phyloP scores from a whole-genome alignment of 106 monocot genomes.

The Dendrobium catenatum region DNA sequence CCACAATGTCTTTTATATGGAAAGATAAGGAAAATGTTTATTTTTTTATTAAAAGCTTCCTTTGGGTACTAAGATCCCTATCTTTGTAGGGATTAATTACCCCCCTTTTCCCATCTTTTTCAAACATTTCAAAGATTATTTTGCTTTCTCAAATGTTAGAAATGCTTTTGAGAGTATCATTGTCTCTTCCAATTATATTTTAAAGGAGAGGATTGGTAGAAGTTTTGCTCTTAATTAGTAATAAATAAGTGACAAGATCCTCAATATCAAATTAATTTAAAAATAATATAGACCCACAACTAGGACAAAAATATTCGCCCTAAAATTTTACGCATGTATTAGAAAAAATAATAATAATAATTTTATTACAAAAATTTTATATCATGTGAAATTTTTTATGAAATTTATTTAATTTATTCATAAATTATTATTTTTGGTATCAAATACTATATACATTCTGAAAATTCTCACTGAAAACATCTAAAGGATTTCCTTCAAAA shows the following conservation, averaged over 20 bases:
- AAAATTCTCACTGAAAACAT: too few relatives aligned
- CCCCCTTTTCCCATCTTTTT: background rate
- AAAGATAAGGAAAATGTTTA: background rate
- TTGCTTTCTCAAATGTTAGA: conserved; percentile 1
- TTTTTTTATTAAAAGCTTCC: conserved; percentile 16
- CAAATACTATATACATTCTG: too few relatives aligned
- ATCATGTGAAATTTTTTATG: too few relatives aligned
- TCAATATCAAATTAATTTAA: background rate
- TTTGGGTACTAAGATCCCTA: conserved; percentile 12
- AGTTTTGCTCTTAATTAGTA: background rate
- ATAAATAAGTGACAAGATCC: background rate
- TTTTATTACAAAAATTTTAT: too few relatives aligned
- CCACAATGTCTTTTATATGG: conserved; percentile 3
- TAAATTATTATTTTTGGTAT: too few relatives aligned
- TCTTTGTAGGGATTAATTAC: background rate
- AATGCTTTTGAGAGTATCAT: conserved; percentile 10
- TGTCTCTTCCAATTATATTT: conserved; percentile 1
- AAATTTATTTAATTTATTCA: too few relatives aligned
- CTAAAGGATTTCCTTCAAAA: too few relatives aligned
- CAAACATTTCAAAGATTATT: background rate
- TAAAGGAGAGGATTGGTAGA: background rate
- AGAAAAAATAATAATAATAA: too few relatives aligned
- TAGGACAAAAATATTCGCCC: too few relatives aligned
- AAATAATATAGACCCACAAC: background rate
- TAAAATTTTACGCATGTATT: too few relatives aligned